Conservation (phyloP, 176 grass and related monocot species). For the Aegilops speltoides region DNA sequence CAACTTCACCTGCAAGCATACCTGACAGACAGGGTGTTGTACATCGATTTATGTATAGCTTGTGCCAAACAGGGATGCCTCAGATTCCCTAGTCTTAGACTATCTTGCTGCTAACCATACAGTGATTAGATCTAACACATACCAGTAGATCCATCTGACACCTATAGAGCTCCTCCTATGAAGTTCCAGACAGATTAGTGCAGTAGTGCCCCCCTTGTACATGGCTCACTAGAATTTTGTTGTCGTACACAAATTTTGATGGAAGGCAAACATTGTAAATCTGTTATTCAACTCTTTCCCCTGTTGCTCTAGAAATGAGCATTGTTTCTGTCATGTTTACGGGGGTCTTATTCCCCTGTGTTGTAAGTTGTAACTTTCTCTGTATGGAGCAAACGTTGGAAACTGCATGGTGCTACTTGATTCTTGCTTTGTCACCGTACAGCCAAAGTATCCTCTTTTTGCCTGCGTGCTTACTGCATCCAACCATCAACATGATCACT, state of each 20-base stretch:
- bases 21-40: slow-evolving; percentile 9
- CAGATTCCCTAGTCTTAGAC: neutral
- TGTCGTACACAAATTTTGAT: slow-evolving; percentile 35
- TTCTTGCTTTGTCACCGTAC: neutral
- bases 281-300: neutral
- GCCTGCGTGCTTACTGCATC: neutral
- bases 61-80: slow-evolving; percentile 1
- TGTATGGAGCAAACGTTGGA: neutral
- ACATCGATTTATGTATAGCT: slow-evolving; percentile 23
- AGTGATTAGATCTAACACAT: neutral
- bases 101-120: slow-evolving; percentile 41
- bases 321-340: slow-evolving; percentile 18
- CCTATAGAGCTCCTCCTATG: slow-evolving; percentile 26
- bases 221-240: slow-evolving; percentile 27
- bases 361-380: slow-evolving; percentile 31
- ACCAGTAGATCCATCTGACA: slow-evolving; percentile 23
- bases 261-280: slow-evolving; percentile 21
- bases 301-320: neutral
- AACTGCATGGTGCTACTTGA: neutral
- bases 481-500: neutral
- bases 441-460: neutral
- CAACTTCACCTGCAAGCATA: slow-evolving; percentile 15
- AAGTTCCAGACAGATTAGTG: slow-evolving; percentile 18
- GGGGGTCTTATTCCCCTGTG: neutral
- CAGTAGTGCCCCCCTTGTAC: slow-evolving; percentile 20